Conservation (phyloP, 345 rosid genomes). For the Garcia nutans region DNA sequence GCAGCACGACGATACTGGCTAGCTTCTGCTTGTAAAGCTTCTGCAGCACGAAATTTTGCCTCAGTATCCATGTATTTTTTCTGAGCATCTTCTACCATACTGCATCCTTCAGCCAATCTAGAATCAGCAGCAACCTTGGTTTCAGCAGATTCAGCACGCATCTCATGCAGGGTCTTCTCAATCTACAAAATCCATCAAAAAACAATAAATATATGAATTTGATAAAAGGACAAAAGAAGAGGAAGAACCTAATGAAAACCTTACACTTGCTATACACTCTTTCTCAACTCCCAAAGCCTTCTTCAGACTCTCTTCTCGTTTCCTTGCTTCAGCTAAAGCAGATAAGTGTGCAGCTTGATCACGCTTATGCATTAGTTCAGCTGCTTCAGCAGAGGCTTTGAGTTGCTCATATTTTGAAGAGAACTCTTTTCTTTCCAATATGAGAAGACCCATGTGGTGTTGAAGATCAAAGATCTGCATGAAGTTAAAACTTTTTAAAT, state of each 20-base stretch:
- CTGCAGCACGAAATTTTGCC: conserved; percentile 60
- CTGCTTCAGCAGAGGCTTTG: conserved; percentile 65
- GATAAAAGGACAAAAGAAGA: not conserved
- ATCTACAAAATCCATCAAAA: conserved; percentile 45
- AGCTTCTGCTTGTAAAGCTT: conserved; percentile 73
- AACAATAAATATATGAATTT: conserved; percentile 2
- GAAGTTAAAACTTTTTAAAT: conserved; percentile 8
- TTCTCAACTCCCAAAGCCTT: conserved; percentile 81
- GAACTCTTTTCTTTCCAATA: conserved; percentile 72
- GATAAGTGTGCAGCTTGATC: conserved; percentile 65
- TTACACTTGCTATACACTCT: conserved; percentile 88
- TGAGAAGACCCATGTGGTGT: conserved; percentile 92
- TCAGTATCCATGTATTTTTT: conserved; percentile 66
- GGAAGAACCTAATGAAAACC: conserved; percentile 20
- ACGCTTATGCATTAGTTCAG: conserved; percentile 55
- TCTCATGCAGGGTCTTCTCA: conserved; percentile 93
- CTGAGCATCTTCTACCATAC: conserved; percentile 66
- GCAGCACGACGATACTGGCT: conserved; percentile 62
- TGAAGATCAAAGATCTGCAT: conserved; percentile 80
- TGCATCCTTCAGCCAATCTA: conserved; percentile 62
- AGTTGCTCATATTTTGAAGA: conserved; percentile 56
- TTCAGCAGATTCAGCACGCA: conserved; percentile 94
- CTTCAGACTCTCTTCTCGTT: conserved; percentile 75
- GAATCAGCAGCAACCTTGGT: conserved; percentile 72
- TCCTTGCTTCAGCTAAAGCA: conserved; percentile 67